Percentiles rank a stretch among this genome's conserved stretches.
Evolutionary conservation across 306 rosid species (phyloP).

Genomic region (Prunus campanulata): DNA sequence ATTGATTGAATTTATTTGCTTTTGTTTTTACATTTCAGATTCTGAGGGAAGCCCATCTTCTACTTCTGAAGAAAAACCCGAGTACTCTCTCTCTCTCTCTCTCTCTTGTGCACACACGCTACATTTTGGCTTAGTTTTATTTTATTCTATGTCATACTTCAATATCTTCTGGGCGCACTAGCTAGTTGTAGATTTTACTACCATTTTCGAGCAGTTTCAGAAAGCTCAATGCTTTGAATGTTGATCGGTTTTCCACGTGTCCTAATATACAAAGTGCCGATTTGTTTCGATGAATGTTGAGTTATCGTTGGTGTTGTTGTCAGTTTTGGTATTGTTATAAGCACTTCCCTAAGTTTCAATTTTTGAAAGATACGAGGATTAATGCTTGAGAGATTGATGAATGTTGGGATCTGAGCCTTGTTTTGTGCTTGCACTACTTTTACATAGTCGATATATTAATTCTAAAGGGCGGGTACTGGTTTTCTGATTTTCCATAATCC

Average conservation of each 20-base stretch:
- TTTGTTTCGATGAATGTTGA: conserved; percentile 8
- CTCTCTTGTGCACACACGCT: background rate
- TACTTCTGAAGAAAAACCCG: conserved; percentile 55
- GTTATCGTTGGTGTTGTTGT: background rate
- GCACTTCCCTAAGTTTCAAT: too few relatives aligned
- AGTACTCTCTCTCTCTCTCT: conserved; percentile 44
- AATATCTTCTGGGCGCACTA: conserved; percentile 23
- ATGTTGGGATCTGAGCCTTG: conserved; percentile 47
- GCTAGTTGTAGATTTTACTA: conserved; percentile 26
- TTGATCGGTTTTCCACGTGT: conserved; percentile 8
- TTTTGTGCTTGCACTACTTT: conserved; percentile 2
- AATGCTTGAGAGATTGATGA: conserved; percentile 39
- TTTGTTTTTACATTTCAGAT: conserved; percentile 63
- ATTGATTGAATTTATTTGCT: conserved; percentile 30
- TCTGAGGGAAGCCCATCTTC: conserved; percentile 70
- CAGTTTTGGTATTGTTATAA: conserved; percentile 2
- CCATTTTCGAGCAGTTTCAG: conserved; percentile 18
- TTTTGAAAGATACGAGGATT: background rate
- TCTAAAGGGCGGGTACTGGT: background rate
- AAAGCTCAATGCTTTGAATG: conserved; percentile 17
- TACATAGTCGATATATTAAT: background rate
- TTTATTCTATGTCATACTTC: conserved; percentile 17
- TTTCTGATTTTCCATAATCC: background rate
- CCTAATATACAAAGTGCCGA: conserved; percentile 9
- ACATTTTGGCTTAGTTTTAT: background rate